phyloP scores from a whole-genome alignment of 495 filamentous ascomycete species.

The Friedmanniomyces endolithicus region DNA sequence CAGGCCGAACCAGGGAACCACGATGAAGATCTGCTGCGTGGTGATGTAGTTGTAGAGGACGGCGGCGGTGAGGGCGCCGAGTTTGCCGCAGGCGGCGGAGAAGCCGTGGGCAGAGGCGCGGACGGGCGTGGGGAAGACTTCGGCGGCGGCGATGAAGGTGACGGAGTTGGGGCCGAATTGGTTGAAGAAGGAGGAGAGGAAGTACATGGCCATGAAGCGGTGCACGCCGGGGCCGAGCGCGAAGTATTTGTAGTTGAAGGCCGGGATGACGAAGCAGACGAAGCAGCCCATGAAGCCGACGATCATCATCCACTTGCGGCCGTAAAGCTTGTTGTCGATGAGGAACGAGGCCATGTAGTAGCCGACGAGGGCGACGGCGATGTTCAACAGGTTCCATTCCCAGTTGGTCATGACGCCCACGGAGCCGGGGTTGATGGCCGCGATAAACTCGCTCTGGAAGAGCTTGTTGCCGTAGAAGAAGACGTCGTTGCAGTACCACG shows the following conservation, averaged over 20 bases:
- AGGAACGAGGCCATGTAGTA: conserved; percentile 74
- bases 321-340: conserved; percentile 86
- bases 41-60: conserved; percentile 83
- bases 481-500: conserved; percentile 80
- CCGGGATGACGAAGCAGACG: conserved; percentile 74
- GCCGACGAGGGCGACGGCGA: conserved; percentile 64
- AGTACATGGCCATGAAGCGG: conserved; percentile 86
- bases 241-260: conserved; percentile 74
- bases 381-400: conserved; percentile 84
- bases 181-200: conserved; percentile 87
- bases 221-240: conserved; percentile 50
- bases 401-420: conserved; percentile 65
- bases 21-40: conserved; percentile 63
- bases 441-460: conserved; percentile 80
- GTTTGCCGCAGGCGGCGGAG: conserved; percentile 71
- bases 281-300: conserved; percentile 79
- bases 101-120: conserved; percentile 85
- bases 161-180: conserved; percentile 89
- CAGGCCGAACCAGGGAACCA: conserved; percentile 87
- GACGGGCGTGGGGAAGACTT: conserved; percentile 81
- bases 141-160: conserved; percentile 82
- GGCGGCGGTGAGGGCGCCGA: conserved; percentile 69
- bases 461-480: conserved; percentile 99
- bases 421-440: conserved; percentile 48
- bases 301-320: conserved; percentile 84